phyloP scores from a whole-genome alignment of 169 alveolate genomes.

The Hepatocystis sp. region DNA sequence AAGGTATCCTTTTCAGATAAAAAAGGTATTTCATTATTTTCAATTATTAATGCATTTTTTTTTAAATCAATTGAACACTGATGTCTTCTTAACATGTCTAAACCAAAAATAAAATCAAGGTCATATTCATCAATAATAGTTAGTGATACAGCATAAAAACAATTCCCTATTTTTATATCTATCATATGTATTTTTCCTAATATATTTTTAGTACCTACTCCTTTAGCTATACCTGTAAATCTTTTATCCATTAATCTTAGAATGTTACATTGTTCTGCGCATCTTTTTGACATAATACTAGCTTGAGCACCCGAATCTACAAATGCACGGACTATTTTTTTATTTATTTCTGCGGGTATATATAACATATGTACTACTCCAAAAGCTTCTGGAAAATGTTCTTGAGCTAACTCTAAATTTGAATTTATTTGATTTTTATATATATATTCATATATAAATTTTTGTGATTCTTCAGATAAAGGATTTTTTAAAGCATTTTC shows the following conservation, averaged over 20 bases:
- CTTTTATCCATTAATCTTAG: conserved; percentile 93
- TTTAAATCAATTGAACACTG: conserved; percentile 93
- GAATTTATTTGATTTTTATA: conserved; percentile 89
- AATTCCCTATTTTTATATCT: conserved; percentile 92
- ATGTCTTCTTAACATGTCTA: conserved; percentile 93
- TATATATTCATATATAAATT: conserved; percentile 89
- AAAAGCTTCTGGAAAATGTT: conserved; percentile 85
- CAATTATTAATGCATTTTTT: conserved; percentile 89
- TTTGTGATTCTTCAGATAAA: conserved; percentile 92
- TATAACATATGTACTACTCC: conserved; percentile 93
- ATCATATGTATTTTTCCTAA: conserved; percentile 96
- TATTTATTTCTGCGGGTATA: conserved; percentile 92
- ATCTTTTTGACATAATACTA: conserved; percentile 89
- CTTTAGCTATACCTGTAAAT: conserved; percentile 95
- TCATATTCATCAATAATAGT: conserved; percentile 93
- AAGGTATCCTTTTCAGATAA: conserved; percentile 81
- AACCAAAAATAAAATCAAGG: conserved; percentile 95
- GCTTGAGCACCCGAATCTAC: conserved; percentile 98
- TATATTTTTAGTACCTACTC: conserved; percentile 95
- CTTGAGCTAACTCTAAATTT: conserved; percentile 87
- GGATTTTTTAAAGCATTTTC: conserved; percentile 85
- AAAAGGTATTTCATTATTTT: conserved; percentile 89
- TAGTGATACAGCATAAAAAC: conserved; percentile 91
- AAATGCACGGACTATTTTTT: conserved; percentile 92
- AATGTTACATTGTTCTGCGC: conserved; percentile 93